A percentile compares a stretch with the other conserved stretches of the same genome.
These are phyloP conservation scores for Neurospora sp. DNA, from an alignment of 495 filamentous ascomycete genomes.

Conservation along the genomic window DNA sequence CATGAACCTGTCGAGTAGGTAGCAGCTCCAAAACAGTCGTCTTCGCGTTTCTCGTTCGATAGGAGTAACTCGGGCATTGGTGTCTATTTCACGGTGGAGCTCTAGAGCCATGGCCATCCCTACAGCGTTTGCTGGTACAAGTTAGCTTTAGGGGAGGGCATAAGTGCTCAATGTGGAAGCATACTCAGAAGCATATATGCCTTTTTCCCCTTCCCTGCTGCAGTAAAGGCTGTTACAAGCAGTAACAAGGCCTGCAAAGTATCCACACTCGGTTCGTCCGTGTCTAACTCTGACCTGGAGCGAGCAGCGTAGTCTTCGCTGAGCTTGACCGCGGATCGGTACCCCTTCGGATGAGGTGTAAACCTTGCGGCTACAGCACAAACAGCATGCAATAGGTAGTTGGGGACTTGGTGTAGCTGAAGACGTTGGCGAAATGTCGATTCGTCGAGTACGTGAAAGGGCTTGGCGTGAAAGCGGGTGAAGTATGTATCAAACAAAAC, in stretches of 20 bases:
- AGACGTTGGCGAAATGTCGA: slow-evolving; percentile 54
- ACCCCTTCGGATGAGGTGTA: slow-evolving; percentile 48
- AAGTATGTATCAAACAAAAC: slow-evolving; percentile 68
- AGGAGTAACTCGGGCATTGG: slow-evolving; percentile 42
- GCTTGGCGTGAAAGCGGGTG: slow-evolving; percentile 62
- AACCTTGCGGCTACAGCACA: slow-evolving; percentile 64
- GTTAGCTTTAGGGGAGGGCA: background rate
- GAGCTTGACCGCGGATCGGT: slow-evolving; percentile 46
- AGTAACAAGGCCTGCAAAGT: slow-evolving; percentile 63
- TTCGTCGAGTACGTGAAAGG: slow-evolving; percentile 71
- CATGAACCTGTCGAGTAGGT: slow-evolving; percentile 70
- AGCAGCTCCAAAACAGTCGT: slow-evolving; percentile 74
- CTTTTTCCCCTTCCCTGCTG: slow-evolving; percentile 70
- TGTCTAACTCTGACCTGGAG: slow-evolving; percentile 58
- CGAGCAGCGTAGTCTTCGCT: slow-evolving; percentile 59
- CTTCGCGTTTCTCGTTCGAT: slow-evolving; percentile 63
- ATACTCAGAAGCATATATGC: slow-evolving; percentile 75
- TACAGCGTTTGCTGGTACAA: slow-evolving; percentile 53
- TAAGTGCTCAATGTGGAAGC: slow-evolving; percentile 7
- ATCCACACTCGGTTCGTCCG: slow-evolving; percentile 70
- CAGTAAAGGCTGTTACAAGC: slow-evolving; percentile 65
- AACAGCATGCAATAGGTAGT: slow-evolving; percentile 56
- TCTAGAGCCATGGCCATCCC: slow-evolving; percentile 74
- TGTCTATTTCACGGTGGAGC: slow-evolving; percentile 59
- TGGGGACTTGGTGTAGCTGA: slow-evolving; percentile 54